Conservation (phyloP, 768 basidiomycete genomes). For the Glaciozyma antarctica region DNA sequence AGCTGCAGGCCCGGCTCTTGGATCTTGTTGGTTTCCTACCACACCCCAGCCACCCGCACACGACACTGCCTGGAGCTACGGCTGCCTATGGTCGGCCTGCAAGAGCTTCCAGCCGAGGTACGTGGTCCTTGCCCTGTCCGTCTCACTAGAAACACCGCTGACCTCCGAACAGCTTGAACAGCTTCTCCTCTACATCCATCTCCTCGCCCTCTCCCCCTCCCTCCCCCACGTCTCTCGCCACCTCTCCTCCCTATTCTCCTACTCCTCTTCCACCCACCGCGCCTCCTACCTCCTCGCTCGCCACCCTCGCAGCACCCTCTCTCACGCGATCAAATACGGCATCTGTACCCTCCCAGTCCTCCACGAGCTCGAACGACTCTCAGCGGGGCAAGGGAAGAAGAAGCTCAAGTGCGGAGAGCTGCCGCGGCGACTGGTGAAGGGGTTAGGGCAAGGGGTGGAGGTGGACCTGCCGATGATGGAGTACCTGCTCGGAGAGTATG, state of each 20-base stretch:
- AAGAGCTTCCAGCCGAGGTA: too few species aligned
- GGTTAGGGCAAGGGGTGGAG: constrained; percentile 39
- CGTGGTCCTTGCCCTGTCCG: too few species aligned
- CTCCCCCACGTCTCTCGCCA: constrained; percentile 55
- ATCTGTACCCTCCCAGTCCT: constrained; percentile 37
- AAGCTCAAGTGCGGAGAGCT: constrained; percentile 40
- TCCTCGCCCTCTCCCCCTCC: constrained; percentile 54
- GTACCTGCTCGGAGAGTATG: constrained; percentile 40
- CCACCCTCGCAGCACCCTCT: constrained; percentile 34
- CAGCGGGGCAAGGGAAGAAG: background rate
- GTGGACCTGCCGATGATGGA: constrained; percentile 34
- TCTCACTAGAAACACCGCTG: too few species aligned
- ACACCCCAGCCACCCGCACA: too few species aligned
- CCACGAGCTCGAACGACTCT: constrained; percentile 46
- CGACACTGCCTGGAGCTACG: too few species aligned
- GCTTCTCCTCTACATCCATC: constrained; percentile 72
- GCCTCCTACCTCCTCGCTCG: constrained; percentile 56
- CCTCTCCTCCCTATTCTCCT: constrained; percentile 50
- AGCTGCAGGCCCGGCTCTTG: too few species aligned
- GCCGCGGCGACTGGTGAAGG: constrained; percentile 60
- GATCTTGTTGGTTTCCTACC: too few species aligned
- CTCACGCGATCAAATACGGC: constrained; percentile 36
- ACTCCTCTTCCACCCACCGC: constrained; percentile 51
- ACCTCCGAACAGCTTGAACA: constrained; percentile 35
- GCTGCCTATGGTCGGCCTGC: too few species aligned